Percentiles rank a stretch among this genome's conserved stretches.
phyloP scores from a whole-genome alignment of 345 rosid species.

The Eucalyptus brandiana region DNA sequence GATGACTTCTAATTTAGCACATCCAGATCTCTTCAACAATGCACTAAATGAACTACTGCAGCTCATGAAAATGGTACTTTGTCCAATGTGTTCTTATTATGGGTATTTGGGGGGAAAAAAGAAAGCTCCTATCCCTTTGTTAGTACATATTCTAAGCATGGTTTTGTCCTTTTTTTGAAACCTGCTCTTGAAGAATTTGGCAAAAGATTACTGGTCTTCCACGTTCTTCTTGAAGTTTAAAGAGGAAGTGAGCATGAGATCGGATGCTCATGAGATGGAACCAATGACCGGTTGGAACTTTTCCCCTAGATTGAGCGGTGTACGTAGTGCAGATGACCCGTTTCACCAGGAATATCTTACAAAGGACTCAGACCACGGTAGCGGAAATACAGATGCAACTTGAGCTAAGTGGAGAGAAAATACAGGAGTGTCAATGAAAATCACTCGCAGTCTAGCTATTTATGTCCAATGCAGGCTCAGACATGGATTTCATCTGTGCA shows the following conservation, averaged over 20 bases:
- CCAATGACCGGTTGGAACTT: slow-evolving; percentile 44
- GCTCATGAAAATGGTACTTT: slow-evolving; percentile 66
- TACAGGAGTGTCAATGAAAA: background rate
- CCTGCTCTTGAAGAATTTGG: slow-evolving; percentile 41
- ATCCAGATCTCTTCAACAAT: slow-evolving; percentile 48
- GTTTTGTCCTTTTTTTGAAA: background rate
- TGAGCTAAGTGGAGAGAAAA: background rate
- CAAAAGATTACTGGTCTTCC: slow-evolving; percentile 79
- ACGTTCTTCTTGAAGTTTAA: slow-evolving; percentile 65
- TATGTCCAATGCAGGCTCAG: background rate
- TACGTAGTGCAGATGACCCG: slow-evolving; percentile 72
- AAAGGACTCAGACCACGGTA: slow-evolving; percentile 16
- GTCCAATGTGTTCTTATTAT: background rate
- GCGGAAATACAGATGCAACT: background rate
- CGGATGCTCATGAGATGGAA: slow-evolving; percentile 24
- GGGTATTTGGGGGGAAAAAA: background rate
- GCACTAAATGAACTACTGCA: slow-evolving; percentile 68
- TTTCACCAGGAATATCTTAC: slow-evolving; percentile 54
- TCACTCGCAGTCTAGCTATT: background rate
- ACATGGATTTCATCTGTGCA: background rate
- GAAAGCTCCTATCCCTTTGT: background rate
- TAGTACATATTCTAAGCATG: background rate
- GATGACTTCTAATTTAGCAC: slow-evolving; percentile 47
- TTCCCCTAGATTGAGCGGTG: slow-evolving; percentile 72
- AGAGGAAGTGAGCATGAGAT: slow-evolving; percentile 46